Conservation (phyloP, 345 rosid species). For the Salix purpurea region DNA sequence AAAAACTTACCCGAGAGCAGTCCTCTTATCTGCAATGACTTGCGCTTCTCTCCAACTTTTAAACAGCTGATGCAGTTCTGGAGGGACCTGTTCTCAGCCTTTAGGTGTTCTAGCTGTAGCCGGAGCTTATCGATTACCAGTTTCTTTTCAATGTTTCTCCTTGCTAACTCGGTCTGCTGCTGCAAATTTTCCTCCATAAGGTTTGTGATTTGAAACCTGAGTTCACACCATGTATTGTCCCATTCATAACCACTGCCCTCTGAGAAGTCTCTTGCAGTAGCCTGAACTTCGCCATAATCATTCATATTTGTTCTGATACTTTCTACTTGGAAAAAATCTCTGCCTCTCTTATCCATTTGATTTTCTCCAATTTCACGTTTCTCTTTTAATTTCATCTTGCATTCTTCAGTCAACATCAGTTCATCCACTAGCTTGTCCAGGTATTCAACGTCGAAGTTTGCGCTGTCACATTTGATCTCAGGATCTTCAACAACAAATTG, state of each 20-base stretch:
- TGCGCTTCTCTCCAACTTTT: slow-evolving; percentile 17
- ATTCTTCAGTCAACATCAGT: slow-evolving; percentile 9
- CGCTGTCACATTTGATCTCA: slow-evolving; percentile 8
- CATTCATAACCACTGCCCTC: slow-evolving; percentile 1
- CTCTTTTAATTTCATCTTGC: not conserved
- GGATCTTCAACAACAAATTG: slow-evolving; percentile 18
- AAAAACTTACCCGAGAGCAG: slow-evolving; percentile 27
- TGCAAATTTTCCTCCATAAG: slow-evolving; percentile 45
- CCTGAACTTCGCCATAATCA: not conserved
- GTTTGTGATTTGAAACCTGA: slow-evolving; percentile 28
- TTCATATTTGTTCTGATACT: not conserved
- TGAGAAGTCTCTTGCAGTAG: not conserved
- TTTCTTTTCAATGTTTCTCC: slow-evolving; percentile 47
- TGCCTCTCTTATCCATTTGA: slow-evolving; percentile 2
- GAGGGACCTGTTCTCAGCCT: slow-evolving; percentile 36
- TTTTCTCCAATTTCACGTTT: not conserved
- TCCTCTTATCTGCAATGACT: slow-evolving; percentile 17
- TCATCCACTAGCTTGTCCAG: slow-evolving; percentile 20
- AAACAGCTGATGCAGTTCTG: slow-evolving; percentile 20
- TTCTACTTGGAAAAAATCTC: slow-evolving; percentile 3
- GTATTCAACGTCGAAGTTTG: slow-evolving; percentile 7
- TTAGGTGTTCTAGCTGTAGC: slow-evolving; percentile 29
- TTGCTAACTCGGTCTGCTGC: slow-evolving; percentile 43
- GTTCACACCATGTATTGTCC: slow-evolving; percentile 25
- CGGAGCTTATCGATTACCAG: slow-evolving; percentile 29